phyloP scores from a whole-genome alignment of 2,329 filamentous ascomycete species.

The Nigrospora oryzae region DNA sequence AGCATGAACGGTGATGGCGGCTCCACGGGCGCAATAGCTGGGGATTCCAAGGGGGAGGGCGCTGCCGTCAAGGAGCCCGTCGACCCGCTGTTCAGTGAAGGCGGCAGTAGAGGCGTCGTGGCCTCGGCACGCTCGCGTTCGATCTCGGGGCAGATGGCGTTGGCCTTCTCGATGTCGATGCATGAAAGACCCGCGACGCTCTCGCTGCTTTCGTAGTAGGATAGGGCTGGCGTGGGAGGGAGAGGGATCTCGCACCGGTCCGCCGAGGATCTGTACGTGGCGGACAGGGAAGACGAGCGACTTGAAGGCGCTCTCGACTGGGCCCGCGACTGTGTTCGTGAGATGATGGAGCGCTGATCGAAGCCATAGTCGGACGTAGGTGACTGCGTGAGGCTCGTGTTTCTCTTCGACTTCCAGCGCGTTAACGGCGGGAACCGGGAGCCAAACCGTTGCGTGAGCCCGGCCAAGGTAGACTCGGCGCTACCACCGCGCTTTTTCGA shows the following conservation, averaged over 20 bases:
- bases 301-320: slow-evolving; percentile 53
- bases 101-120: slow-evolving; percentile 78
- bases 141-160: slow-evolving; percentile 38
- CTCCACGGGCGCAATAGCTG: slow-evolving; percentile 56
- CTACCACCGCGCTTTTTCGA: slow-evolving; percentile 49
- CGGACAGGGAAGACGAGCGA: slow-evolving; percentile 70
- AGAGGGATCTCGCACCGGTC: slow-evolving; percentile 42
- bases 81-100: slow-evolving; percentile 58
- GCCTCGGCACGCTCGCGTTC: slow-evolving; percentile 54
- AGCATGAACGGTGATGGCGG: slow-evolving; percentile 30
- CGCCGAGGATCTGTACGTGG: slow-evolving; percentile 37
- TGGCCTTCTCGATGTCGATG: slow-evolving; percentile 45
- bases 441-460: slow-evolving; percentile 57
- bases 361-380: slow-evolving; percentile 78
- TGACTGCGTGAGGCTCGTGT: slow-evolving; percentile 35
- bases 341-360: slow-evolving; percentile 62
- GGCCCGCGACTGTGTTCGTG: slow-evolving; percentile 58
- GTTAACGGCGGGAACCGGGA: slow-evolving; percentile 47
- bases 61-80: slow-evolving; percentile 40
- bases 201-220: slow-evolving; percentile 52
- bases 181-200: slow-evolving; percentile 39
- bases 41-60: slow-evolving; percentile 80
- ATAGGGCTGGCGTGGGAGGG: slow-evolving; percentile 54
- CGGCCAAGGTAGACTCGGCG: slow-evolving; percentile 52
- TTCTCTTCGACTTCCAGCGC: slow-evolving; percentile 39